Conservation (phyloP, 169 alveolate genomes). For the Cryptosporidium viatorum region DNA sequence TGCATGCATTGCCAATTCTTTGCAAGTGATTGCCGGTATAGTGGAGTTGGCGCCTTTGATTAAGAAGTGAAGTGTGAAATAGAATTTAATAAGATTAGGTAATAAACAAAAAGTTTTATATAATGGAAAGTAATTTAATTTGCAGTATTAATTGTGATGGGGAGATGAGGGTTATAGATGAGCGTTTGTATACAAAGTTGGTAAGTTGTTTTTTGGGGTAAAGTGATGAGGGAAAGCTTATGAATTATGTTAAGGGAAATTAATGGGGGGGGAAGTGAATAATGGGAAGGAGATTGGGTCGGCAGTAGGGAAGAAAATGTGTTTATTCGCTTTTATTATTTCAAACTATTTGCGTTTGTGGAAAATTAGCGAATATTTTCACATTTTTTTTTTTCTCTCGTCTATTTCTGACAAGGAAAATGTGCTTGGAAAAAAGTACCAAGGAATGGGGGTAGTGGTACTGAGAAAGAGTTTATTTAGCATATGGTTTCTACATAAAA, state of each 20-base stretch:
- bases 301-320: background rate
- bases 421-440: background rate
- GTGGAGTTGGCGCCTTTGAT: background rate
- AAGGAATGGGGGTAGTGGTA: background rate
- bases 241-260: background rate
- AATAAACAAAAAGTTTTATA: background rate
- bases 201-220: constrained; percentile 15
- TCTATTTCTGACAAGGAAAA: background rate
- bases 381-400: background rate
- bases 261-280: background rate
- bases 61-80: background rate
- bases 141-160: constrained; percentile 48
- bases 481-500: background rate
- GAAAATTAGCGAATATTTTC: background rate
- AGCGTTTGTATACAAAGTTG: constrained; percentile 28
- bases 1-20: constrained; percentile 5
- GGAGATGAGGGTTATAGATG: constrained; percentile 21
- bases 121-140: constrained; percentile 18
- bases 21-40: constrained; percentile 14
- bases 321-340: background rate
- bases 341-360: background rate
- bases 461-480: too few relatives aligned
- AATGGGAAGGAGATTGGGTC: too few relatives aligned
- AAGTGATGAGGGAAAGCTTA: background rate
- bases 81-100: background rate